Evolutionary conservation across 768 basidiomycete genomes (phyloP), one percentile per base, ranked within the genome.

Genomic region (Lactifluus piperatus): DNA sequence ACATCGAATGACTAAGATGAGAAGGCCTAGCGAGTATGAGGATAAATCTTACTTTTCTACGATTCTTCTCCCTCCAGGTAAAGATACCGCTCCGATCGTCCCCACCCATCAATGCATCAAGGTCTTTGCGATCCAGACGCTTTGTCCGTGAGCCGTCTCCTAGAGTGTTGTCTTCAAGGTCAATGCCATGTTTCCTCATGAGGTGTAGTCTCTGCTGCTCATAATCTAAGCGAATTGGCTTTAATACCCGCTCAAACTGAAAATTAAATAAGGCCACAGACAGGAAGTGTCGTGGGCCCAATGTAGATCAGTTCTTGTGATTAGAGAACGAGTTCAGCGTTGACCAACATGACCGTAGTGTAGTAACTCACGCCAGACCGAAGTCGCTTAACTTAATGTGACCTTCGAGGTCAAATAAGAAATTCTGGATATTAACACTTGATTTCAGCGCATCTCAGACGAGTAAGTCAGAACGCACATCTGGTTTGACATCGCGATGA

Each of bases 231-330:
- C 47, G 41, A 9, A 24, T 65, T 56, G 60, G 60, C 54, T 46
- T 47, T 27, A 54, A 54, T 55, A 60, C 53, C n/a, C 26, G 27
- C 41, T 43, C 51, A 29, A n/a, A 34, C 39, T 30, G 30, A 34
- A 41, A 52, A 57, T 62, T 27, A 57, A 57, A 68, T 50, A 48
- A 68, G 73, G 58, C 60, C 45, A 71, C 73, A 65, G 63, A 91
- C 91, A 94, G 56, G 86, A 86, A 27, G 92, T 94, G 73, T 98
- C 94, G 72, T 97, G 94, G 22, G 92, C 91, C 94, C 94, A 97
- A 73, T 95, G 94, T 59, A 93, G 79, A 77, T 94, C 88, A 58
- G 91, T 90, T 55, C 89, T 92, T 70, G 67, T 57, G 41, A 30
- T 54, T 26, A 41, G 34, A 36, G 52, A 52, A 57, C 41, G 37